These are phyloP conservation scores for Colletotrichum sp. DNA, from an alignment of 2,329 filamentous ascomycete species.

Conservation along the genomic window DNA sequence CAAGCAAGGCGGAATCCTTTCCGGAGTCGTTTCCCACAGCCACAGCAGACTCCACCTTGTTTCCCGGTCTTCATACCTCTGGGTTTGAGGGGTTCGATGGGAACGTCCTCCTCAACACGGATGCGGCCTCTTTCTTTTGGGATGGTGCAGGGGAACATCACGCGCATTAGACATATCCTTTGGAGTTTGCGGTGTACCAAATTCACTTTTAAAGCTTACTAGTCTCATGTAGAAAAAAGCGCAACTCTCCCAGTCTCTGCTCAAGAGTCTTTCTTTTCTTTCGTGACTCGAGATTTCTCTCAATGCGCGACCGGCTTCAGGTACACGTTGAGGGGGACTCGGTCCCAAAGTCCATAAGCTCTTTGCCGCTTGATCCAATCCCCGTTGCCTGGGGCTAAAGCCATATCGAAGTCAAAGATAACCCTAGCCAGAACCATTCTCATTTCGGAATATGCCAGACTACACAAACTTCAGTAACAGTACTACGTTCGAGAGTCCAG, in stretches of 20 bases:
- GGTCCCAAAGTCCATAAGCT: neutral
- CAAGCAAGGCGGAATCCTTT: neutral
- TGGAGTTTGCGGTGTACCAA: neutral
- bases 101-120: neutral
- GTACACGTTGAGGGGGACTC: neutral
- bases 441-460: conserved; percentile 13
- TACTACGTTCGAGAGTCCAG: neutral
- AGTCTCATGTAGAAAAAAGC: neutral
- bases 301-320: neutral
- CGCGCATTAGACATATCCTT: neutral
- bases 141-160: neutral
- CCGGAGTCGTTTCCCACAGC: neutral
- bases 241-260: no score
- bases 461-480: neutral
- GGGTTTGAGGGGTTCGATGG: neutral
- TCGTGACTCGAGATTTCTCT: neutral
- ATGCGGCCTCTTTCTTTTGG: neutral
- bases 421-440: conserved; percentile 1
- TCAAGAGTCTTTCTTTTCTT: neutral
- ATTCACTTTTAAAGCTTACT: neutral
- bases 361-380: neutral
- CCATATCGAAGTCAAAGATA: neutral
- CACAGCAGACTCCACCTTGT: neutral
- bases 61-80: neutral
- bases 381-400: neutral